Base-by-base conservation (phyloP, 2,329 filamentous ascomycete genomes). In the Neocatenulostroma microsporum region DNA sequence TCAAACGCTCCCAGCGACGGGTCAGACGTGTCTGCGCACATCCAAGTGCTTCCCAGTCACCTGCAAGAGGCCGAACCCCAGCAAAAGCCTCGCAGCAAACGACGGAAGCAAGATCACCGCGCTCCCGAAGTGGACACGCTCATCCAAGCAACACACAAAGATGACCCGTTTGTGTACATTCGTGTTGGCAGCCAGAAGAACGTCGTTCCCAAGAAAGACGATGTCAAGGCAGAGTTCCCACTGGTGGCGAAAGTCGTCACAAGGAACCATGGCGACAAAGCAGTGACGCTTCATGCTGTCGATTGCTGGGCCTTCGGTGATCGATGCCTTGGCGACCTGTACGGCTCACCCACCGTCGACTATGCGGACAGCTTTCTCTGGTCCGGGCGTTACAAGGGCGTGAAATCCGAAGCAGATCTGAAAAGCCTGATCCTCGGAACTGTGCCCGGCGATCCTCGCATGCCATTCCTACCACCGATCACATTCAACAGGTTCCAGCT, bases 401-500 rank as follows among this genome's bases (percentile, higher is more conserved):
- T 21, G 4, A 20, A 21, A 4, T 13, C 12, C 15, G 21, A 32
- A 14, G 12, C 30, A 3, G 5, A 21, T 10, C 30, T 20, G 19
- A 7, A 32, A n/a, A 12, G 10, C 4, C 17, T 10, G 19, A 13
- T 32, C 12, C 13, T 12, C 12, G 18, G 9, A 17, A 6, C 6
- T 11, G 17, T 30, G 11, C 5, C 29, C 20, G 13, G 6, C 29
- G 30, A 32, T 20, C 17, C 30, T 12, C 30, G 30, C 11, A 9
- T 32, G 9, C 30, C 30, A 3, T 32, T 32, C 15, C 6, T 32
- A 14, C 30, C 30, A 20, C 7, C 30, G 17, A 9, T 32, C 18
- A 32, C 30, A 12, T 32, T 32, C 30, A 32, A 32, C 15, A 8
- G n/a, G 19, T 32, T 32, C 15, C 18, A 21, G 11, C 30, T 12